Percentiles rank a stretch among this genome's conserved stretches.
phyloP scores from a whole-genome alignment of 805 yeast species.

The Ogataea saltuana region DNA sequence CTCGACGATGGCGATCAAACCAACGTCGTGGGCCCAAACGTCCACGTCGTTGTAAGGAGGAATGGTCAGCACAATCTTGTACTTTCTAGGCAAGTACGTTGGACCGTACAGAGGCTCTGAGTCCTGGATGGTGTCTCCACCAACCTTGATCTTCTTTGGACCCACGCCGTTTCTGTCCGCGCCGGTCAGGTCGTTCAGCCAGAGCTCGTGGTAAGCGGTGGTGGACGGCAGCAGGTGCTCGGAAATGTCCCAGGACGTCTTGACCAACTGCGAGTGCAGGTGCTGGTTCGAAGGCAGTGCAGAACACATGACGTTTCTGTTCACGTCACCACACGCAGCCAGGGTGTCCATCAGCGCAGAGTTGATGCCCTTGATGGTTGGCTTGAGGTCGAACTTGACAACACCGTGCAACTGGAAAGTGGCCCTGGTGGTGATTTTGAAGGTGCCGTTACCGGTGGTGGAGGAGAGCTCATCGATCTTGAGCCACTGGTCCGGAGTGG shows the following conservation, averaged over 20 bases:
- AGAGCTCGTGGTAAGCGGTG: constrained; percentile 94
- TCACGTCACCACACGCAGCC: constrained; percentile 98
- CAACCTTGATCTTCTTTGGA: constrained; percentile 80
- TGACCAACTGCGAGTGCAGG: constrained; percentile 73
- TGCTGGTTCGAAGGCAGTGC: constrained; percentile 87
- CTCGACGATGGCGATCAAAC: constrained; percentile 82
- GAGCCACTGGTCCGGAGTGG: constrained; percentile 88
- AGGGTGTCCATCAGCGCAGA: constrained; percentile 87
- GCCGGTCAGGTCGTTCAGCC: constrained; percentile 53
- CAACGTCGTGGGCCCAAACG: constrained; percentile 94
- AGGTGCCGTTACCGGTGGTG: constrained; percentile 85
- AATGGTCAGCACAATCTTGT: constrained; percentile 89
- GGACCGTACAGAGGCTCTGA: constrained; percentile 90
- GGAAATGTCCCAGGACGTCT: constrained; percentile 63
- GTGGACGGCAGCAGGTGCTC: constrained; percentile 86
- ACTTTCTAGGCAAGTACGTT: constrained; percentile 90
- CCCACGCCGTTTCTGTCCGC: constrained; percentile 69
- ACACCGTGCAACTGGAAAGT: constrained; percentile 96
- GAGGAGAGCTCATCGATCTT: constrained; percentile 80
- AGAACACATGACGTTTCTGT: constrained; percentile 90
- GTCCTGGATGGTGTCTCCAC: constrained; percentile 79
- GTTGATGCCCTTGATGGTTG: constrained; percentile 91
- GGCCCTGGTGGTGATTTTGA: constrained; percentile 94
- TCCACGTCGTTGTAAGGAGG: constrained; percentile 98
- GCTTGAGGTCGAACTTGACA: constrained; percentile 84